A percentile compares a stretch with the other conserved stretches of the same genome.
Conservation (phyloP, 177 flowering plant species). For the Vitis hybrid region DNA sequence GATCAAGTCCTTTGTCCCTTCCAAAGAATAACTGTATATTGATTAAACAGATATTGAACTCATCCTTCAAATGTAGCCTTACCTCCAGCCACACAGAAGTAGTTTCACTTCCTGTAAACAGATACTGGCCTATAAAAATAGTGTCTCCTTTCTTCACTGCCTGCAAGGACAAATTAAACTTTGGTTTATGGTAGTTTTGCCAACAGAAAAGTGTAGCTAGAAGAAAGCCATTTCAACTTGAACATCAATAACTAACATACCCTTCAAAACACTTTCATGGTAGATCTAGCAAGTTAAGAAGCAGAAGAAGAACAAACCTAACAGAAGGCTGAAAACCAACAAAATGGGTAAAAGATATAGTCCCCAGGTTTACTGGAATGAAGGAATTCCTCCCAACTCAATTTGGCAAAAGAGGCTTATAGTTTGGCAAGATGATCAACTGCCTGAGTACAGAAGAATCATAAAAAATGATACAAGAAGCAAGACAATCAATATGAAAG, state of each 20-base stretch:
- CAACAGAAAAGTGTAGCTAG: not conserved
- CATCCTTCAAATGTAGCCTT: slow-evolving; percentile 1
- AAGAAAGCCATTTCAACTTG: not conserved
- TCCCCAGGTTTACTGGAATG: not conserved
- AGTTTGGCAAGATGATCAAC: too few species aligned
- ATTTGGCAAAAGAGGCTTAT: not conserved
- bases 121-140: slow-evolving; percentile 67
- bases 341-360: not conserved
- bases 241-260: not conserved
- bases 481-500: too few species aligned
- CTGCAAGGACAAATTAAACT: slow-evolving; percentile 33
- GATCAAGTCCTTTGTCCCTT: not conserved
- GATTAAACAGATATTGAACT: not conserved
- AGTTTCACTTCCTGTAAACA: slow-evolving; percentile 75
- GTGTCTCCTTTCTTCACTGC: slow-evolving; percentile 68
- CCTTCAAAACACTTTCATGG: not conserved
- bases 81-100: slow-evolving; percentile 81
- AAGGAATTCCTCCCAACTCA: not conserved
- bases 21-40: not conserved
- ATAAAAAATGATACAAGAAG: too few species aligned
- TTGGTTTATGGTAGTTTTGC: not conserved
- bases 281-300: not conserved
- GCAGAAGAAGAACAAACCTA: not conserved
- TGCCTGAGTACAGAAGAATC: too few species aligned
- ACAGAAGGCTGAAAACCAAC: not conserved